Base-by-base conservation (phyloP, 495 filamentous ascomycete species). In the Hypoxylon intermedium region DNA sequence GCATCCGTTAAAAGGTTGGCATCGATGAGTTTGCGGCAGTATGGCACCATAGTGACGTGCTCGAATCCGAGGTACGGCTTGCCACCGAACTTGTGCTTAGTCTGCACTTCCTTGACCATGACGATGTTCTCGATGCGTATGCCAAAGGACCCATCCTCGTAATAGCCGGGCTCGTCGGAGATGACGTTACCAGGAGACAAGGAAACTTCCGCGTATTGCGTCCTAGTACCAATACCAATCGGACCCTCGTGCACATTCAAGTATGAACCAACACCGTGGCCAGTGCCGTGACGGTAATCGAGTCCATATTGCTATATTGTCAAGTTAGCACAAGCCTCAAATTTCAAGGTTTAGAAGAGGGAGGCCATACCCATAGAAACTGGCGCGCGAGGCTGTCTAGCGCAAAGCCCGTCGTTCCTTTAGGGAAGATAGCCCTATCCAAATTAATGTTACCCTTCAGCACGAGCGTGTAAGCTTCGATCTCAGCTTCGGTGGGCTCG, bases 161-260 rank as follows among this genome's bases (percentile, higher is more conserved):
- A 99, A 77, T 92, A 99, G 24, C 95, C 95, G 11, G 94, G 95
- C 72, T 99, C 93, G 69, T 96, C 88, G 3, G 92, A 97, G 56
- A 97, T 84, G 37, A 98, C 93, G 69, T 97, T 97, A 40, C 95
- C 95, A n/a, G 87, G 79, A 0, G 91, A 83, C 16, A 99, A 82
- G 1, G 94, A 80, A 16, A 98, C 94, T 63, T 99, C 95, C 6
- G 90, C 87, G 71, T 93, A 97, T 63, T 96, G 90, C 23, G 93
- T 82, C 37, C 93, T 83, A 5, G 92, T 96, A 15, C 95, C 95
- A 46, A 99, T 92, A 16, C 95, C 95, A 53, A 99, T 96, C 5
- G 95, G 95, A 0, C 95, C 95, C 72, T 99, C 95, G 73, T 99
- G 95, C 2, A 99, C 95, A 60, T 98, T 98, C 71, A 93, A 64